Percentiles rank a stretch among this genome's conserved stretches.
Conservation (phyloP, 2,329 filamentous ascomycete genomes). For the Ceratocystis alfenasii region DNA sequence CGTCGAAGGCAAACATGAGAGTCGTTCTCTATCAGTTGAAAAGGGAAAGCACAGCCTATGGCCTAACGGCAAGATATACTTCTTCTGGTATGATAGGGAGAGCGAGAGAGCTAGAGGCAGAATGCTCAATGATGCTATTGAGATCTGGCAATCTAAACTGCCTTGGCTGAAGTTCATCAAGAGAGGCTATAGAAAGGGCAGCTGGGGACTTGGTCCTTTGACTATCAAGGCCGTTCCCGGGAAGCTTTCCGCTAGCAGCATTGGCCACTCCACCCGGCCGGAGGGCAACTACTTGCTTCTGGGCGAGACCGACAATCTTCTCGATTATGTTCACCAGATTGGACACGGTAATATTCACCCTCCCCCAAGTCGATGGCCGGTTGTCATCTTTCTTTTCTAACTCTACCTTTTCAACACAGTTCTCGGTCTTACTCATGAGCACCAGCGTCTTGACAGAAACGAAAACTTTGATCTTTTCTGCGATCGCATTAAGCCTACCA, state of each 20-base stretch:
- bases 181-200: not conserved
- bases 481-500: slow-evolving; percentile 2
- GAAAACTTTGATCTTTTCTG: slow-evolving; percentile 16
- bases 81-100: slow-evolving; percentile 9
- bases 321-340: slow-evolving; percentile 20
- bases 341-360: slow-evolving; percentile 19
- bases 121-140: slow-evolving; percentile 12
- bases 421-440: slow-evolving; percentile 17
- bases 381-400: not conserved
- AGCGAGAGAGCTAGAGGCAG: not conserved
- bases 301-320: slow-evolving; percentile 4
- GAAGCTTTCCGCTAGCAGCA: slow-evolving; percentile 12
- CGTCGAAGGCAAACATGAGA: not conserved
- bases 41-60: not conserved
- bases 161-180: slow-evolving; percentile 19
- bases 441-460: slow-evolving; percentile 17
- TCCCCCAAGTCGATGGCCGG: too few species aligned
- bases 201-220: slow-evolving; percentile 5
- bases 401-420: slow-evolving; percentile 7
- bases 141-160: slow-evolving; percentile 18
- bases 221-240: slow-evolving; percentile 9
- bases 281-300: slow-evolving; percentile 17
- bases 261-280: not conserved
- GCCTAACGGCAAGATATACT: slow-evolving; percentile 2
- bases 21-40: slow-evolving; percentile 11